Conservation (phyloP, 2,329 filamentous ascomycete genomes). For the Dothideomycetes sp. region DNA sequence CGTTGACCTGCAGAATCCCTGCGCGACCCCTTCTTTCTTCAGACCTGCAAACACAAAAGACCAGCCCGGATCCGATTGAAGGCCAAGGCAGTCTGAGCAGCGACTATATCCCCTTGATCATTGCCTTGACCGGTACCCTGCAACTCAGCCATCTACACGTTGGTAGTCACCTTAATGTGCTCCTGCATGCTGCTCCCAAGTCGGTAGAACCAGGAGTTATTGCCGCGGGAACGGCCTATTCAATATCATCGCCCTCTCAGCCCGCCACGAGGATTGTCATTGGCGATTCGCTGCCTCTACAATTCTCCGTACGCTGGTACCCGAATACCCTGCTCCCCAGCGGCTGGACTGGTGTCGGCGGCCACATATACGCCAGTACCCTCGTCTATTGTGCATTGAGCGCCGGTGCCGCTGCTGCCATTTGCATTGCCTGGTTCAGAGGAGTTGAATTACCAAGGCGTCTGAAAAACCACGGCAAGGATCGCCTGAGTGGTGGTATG, state of each 20-base stretch:
- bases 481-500: constrained; percentile 30
- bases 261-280: constrained; percentile 62
- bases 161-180: constrained; percentile 77
- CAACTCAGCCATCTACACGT: constrained; percentile 86
- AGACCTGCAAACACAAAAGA: constrained; percentile 17
- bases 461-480: constrained; percentile 46
- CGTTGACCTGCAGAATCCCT: constrained; percentile 80
- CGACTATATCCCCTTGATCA: constrained; percentile 68
- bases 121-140: constrained; percentile 79
- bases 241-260: constrained; percentile 50
- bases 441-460: constrained; percentile 40
- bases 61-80: constrained; percentile 19
- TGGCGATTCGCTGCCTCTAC: constrained; percentile 70
- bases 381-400: constrained; percentile 38
- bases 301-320: constrained; percentile 80
- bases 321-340: constrained; percentile 58
- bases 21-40: constrained; percentile 51
- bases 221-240: constrained; percentile 81
- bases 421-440: constrained; percentile 44
- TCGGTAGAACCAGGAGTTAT: constrained; percentile 55
- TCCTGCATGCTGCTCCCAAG: constrained; percentile 59
- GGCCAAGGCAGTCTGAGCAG: constrained; percentile 27
- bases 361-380: constrained; percentile 39
- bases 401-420: constrained; percentile 35
- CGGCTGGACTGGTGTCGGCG: constrained; percentile 40